Conservation (phyloP, 1,139 yeast species). For the Geotrichum reessii region DNA sequence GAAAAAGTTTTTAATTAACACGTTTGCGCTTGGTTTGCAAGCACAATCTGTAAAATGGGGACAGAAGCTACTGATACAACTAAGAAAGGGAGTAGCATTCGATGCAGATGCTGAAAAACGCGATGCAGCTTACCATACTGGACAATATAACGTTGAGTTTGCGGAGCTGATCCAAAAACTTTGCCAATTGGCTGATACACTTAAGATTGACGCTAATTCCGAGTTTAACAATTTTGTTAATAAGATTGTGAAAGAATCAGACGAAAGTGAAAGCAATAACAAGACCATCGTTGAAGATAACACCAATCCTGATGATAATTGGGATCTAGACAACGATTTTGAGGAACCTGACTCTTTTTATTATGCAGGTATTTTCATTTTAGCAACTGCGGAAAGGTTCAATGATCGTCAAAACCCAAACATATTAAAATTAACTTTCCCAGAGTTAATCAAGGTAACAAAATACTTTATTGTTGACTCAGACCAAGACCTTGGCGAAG, state of each 20-base stretch:
- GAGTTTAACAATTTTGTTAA: slow-evolving; percentile 32
- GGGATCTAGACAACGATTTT: neutral
- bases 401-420: slow-evolving; percentile 24
- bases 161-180: slow-evolving; percentile 42
- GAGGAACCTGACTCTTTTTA: slow-evolving; percentile 18
- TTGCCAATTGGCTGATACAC: slow-evolving; percentile 49
- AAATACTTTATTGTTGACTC: slow-evolving; percentile 10
- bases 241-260: slow-evolving; percentile 5
- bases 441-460: slow-evolving; percentile 26
- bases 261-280: neutral
- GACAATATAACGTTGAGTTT: slow-evolving; percentile 25
- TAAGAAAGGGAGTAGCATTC: slow-evolving; percentile 27
- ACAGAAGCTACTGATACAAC: slow-evolving; percentile 31
- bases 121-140: slow-evolving; percentile 22
- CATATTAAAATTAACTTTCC: slow-evolving; percentile 22
- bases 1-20: slow-evolving; percentile 43
- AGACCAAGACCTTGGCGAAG: slow-evolving; percentile 30
- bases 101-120: slow-evolving; percentile 18
- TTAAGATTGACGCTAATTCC: slow-evolving; percentile 52
- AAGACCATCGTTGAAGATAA: neutral
- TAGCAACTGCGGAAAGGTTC: slow-evolving; percentile 34
- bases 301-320: neutral
- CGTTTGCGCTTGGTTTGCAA: slow-evolving; percentile 42
- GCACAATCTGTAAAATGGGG: slow-evolving; percentile 32
- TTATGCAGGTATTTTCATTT: slow-evolving; percentile 32